Percentiles rank a stretch among this genome's conserved stretches.
Evolutionary conservation across 768 basidiomycete species (phyloP).

Genomic region (Hysterangium stoloniferum): DNA sequence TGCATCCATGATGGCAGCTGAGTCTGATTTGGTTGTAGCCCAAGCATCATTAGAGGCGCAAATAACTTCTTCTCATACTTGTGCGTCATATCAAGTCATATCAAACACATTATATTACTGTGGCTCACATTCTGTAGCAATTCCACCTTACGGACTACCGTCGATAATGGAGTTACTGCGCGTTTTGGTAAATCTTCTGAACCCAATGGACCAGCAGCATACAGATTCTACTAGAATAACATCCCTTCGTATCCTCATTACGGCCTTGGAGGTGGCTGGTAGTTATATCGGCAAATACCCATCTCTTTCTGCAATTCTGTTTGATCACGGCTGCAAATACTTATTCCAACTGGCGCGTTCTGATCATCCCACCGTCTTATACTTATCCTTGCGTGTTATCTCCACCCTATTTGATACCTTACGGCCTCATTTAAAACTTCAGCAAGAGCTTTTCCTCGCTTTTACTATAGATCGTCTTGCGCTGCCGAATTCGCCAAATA

Average conservation of each 20-base stretch:
- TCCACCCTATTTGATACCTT: conserved; percentile 85
- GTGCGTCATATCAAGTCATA: conserved; percentile 1
- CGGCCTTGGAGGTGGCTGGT: conserved; percentile 82
- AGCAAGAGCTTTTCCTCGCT: conserved; percentile 90
- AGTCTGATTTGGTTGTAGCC: background rate
- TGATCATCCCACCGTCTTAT: conserved; percentile 73
- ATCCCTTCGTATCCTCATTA: conserved; percentile 80
- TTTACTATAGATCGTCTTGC: conserved; percentile 90
- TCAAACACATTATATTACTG: too few relatives aligned
- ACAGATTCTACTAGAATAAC: conserved; percentile 92
- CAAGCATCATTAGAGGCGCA: background rate
- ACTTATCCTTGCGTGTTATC: conserved; percentile 75
- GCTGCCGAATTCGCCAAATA: conserved; percentile 32
- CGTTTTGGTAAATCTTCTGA: conserved; percentile 90
- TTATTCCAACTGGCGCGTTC: conserved; percentile 95
- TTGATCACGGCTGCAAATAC: conserved; percentile 91
- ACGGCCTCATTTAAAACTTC: conserved; percentile 79
- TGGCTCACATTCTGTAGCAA: background rate
- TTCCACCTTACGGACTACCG: conserved; percentile 69
- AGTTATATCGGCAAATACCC: conserved; percentile 66
- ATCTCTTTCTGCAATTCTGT: conserved; percentile 65
- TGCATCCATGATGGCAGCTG: background rate
- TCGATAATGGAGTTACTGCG: conserved; percentile 89
- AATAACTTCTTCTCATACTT: background rate
- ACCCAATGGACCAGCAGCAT: conserved; percentile 90